phyloP scores from a whole-genome alignment of 164 flowering plant species.

The Tetrastigma voinierianum region DNA sequence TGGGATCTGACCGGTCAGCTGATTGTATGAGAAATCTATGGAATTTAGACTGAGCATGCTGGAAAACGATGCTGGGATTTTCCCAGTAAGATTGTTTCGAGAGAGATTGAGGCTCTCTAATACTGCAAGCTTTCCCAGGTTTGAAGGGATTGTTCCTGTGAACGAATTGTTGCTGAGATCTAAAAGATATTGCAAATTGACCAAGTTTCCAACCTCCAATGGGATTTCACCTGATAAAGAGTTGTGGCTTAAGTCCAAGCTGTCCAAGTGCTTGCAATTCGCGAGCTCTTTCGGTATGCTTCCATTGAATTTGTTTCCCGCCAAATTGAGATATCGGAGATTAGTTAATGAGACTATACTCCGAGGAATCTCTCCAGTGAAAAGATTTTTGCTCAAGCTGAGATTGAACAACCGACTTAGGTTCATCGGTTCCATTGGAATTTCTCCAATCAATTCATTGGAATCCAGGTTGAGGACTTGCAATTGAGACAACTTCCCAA shows the following conservation, averaged over 20 bases:
- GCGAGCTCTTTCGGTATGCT: conserved; percentile 27
- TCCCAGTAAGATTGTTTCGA: conserved; percentile 47
- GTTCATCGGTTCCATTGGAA: conserved; percentile 33
- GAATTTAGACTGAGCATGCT: conserved; percentile 26
- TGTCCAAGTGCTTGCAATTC: conserved; percentile 8
- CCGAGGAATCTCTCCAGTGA: conserved; percentile 30
- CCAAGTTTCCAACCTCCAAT: conserved; percentile 21
- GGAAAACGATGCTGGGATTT: conserved; percentile 39
- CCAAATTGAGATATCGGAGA: conserved; percentile 26
- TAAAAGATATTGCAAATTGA: conserved; percentile 11
- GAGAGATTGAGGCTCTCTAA: conserved; percentile 51
- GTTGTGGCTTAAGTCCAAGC: conserved; percentile 33
- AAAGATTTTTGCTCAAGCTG: conserved; percentile 28
- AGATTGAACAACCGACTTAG: conserved; percentile 21
- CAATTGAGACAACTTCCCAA: conserved; percentile 31
- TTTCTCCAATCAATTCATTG: conserved; percentile 32
- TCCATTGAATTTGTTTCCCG: conserved; percentile 24
- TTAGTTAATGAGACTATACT: conserved; percentile 17
- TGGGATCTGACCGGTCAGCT: conserved; percentile 48
- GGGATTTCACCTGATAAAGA: conserved; percentile 28
- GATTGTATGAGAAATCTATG: conserved; percentile 50
- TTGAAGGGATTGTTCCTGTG: conserved; percentile 45
- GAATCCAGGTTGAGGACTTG: conserved; percentile 24
- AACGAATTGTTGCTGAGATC: conserved; percentile 53
- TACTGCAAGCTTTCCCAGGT: conserved; percentile 29